These are phyloP conservation scores for Pyracantha coccinea DNA, from an alignment of 331 rosid species.

Conservation along the genomic window DNA sequence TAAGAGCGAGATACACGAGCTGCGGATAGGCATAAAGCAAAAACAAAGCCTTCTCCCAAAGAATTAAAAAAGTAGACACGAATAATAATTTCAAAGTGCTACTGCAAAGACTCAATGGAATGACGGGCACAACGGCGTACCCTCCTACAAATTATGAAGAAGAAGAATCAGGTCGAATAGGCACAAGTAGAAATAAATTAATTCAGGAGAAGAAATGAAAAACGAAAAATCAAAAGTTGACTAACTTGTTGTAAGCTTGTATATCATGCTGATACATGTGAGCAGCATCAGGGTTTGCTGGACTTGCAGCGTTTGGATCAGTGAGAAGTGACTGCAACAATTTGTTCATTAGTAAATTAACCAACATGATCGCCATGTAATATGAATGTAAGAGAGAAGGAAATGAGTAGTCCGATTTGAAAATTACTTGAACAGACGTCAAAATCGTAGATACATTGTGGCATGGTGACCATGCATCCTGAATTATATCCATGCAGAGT, in stretches of 20 bases:
- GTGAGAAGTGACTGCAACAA: conserved; percentile 26
- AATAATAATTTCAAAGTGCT: neutral
- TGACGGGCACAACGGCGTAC: conserved; percentile 24
- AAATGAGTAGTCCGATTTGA: neutral
- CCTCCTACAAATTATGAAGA: conserved; percentile 18
- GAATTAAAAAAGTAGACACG: neutral
- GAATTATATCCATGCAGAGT: conserved; percentile 30
- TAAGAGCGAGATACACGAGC: conserved; percentile 1
- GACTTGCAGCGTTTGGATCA: conserved; percentile 27
- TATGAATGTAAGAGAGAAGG: neutral
- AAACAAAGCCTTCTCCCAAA: conserved; percentile 1
- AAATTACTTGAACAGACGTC: conserved; percentile 24
- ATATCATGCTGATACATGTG: conserved; percentile 22
- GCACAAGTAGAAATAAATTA: neutral
- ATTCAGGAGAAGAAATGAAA: neutral
- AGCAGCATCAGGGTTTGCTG: conserved; percentile 28
- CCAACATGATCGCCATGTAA: neutral
- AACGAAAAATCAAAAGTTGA: neutral
- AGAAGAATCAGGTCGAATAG: neutral
- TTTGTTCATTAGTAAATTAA: neutral
- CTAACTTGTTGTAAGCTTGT: conserved; percentile 25
- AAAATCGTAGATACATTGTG: conserved; percentile 24
- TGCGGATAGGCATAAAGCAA: neutral
- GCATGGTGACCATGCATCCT: conserved; percentile 32
- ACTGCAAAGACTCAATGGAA: conserved; percentile 24